Evolutionary conservation across 768 basidiomycete species (phyloP), one percentile per base, ranked within the genome.

Genomic region (Pleurotus djamor): DNA sequence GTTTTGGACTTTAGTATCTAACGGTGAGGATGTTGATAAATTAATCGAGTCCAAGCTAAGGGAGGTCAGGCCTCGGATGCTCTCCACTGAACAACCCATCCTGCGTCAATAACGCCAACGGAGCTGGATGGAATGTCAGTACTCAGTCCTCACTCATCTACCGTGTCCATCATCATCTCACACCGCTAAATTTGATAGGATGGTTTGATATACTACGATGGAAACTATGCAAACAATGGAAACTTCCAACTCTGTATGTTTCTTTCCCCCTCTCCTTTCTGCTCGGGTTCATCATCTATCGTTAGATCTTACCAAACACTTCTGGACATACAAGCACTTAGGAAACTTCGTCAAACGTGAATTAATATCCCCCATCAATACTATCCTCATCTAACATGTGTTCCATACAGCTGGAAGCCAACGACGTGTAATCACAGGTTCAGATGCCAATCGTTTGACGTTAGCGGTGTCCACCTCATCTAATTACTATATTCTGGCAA

Each of bases 71-170:
- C 43, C 60, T 79, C 17, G 79, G 78, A 1, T 80, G 78, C 60
- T 64, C 72, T 2, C 77, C 78, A 4, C 56, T 69, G 35, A 71
- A 64, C 34, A 71, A 71, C 54, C 59, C 74, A 0, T 66, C 66
- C 2, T 80, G 78, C 32, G 65, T 71, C 7, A 73, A 71, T 6
- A 69, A 66, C 1, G 57, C 71, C 16, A 79, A 80, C 59, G 66
- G 73, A 0, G 66, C 68, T 45, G 79, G 79, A 14, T 80, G 78
- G 78, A 78, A 71, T 59, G 79, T 77, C 48, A 63, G 73, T 52
- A 0, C 32, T 32, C 10, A n/a, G n/a, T 28, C 21, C 21, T 28
- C 21, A 28, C 21, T 28, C 21, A 37, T 37, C 35, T n/a, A 13
- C 8, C 9, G 21, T 4, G 38, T 41, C 10, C 38, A 41, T 41